These are phyloP conservation scores for Aspergillaceae sp. DNA, from an alignment of 2,329 filamentous ascomycete species.

Conservation along the genomic window DNA sequence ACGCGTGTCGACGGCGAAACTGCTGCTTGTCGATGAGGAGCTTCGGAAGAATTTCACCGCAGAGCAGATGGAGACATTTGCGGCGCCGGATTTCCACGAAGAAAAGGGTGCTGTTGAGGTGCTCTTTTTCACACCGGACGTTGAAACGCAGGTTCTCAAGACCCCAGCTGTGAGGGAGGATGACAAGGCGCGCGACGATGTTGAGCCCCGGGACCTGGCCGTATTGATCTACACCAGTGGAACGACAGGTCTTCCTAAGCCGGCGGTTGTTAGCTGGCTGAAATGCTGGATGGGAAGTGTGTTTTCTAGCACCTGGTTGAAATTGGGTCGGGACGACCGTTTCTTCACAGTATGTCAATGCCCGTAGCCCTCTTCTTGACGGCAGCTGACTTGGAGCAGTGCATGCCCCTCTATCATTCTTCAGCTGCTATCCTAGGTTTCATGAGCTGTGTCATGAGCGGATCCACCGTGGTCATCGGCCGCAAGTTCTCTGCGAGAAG, in stretches of 20 bases:
- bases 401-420: constrained; percentile 84
- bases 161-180: constrained; percentile 49
- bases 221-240: constrained; percentile 78
- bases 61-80: constrained; percentile 35
- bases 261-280: constrained; percentile 65
- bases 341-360: constrained; percentile 58
- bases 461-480: constrained; percentile 62
- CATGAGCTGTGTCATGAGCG: constrained; percentile 49
- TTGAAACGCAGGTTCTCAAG: constrained; percentile 47
- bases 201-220: constrained; percentile 50
- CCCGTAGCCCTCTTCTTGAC: neutral
- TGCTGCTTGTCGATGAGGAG: constrained; percentile 64
- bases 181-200: constrained; percentile 48
- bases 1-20: constrained; percentile 54
- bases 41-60: constrained; percentile 44
- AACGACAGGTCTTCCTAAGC: constrained; percentile 76
- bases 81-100: constrained; percentile 31
- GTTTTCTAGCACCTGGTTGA: constrained; percentile 50
- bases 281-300: constrained; percentile 51
- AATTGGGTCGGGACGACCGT: constrained; percentile 54
- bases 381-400: constrained; percentile 37
- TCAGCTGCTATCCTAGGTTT: constrained; percentile 67
- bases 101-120: constrained; percentile 47
- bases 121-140: constrained; percentile 51
- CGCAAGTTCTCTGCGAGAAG: constrained; percentile 67